Conservation (phyloP, 2,329 filamentous ascomycete genomes). For the Thelonectria discophora region DNA sequence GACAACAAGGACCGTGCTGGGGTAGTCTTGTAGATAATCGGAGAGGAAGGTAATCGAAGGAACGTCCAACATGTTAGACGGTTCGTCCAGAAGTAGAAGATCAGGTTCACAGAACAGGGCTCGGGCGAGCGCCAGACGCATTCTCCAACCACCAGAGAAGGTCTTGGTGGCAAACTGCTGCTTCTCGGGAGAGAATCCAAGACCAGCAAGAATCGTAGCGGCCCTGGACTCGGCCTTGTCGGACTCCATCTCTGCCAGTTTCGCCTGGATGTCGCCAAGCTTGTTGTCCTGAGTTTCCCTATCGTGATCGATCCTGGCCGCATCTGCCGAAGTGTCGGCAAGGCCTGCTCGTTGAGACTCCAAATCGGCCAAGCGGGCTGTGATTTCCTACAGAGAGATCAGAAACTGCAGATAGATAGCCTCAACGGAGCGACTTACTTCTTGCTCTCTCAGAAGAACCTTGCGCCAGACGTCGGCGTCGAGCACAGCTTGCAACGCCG, state of each 20-base stretch:
- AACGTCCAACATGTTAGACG: constrained; percentile 99
- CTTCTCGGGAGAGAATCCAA: constrained; percentile 93
- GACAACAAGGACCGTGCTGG: constrained; percentile 93
- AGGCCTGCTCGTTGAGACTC: constrained; percentile 80
- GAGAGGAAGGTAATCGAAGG: constrained; percentile 99
- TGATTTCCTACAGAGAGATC: constrained; percentile 71
- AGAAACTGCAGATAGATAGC: constrained; percentile 26
- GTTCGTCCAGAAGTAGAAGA: constrained; percentile 94
- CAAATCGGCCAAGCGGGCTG: constrained; percentile 75
- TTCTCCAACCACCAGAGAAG: constrained; percentile 99
- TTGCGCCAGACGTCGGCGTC: constrained; percentile 99
- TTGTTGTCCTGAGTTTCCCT: constrained; percentile 91
- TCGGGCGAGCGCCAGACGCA: constrained; percentile 93
- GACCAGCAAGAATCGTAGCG: constrained; percentile 93
- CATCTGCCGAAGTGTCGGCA: constrained; percentile 92
- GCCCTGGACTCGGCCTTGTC: constrained; percentile 97
- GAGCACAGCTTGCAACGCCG: constrained; percentile 91
- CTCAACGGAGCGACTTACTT: constrained; percentile 59
- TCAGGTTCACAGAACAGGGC: constrained; percentile 98
- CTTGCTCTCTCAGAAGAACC: constrained; percentile 88
- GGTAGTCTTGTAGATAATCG: constrained; percentile 92
- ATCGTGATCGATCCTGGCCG: constrained; percentile 83
- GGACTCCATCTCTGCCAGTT: constrained; percentile 97
- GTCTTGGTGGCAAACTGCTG: constrained; percentile 95
- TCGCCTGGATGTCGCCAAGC: constrained; percentile 87